Conservation (phyloP, 345 rosid genomes). For the Hevea brasiliensis region DNA sequence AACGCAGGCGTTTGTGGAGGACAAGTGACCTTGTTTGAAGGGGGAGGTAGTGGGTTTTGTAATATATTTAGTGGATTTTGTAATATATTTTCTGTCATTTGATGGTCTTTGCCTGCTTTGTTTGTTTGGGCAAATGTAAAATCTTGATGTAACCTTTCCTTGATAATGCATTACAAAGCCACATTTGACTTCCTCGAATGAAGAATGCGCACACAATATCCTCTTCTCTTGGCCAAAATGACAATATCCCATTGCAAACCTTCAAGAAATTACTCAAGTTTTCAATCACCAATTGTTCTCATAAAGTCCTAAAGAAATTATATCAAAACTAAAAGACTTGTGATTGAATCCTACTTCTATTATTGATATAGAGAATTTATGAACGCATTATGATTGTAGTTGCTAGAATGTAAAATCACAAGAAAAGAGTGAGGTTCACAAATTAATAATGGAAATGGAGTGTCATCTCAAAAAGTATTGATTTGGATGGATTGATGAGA, state of each 20-base stretch:
- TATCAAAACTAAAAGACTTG: not conserved
- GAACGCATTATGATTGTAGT: no score
- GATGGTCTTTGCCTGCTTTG: constrained; percentile 20
- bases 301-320: not conserved
- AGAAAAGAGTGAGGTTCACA: no score
- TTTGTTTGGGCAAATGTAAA: constrained; percentile 6
- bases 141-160: constrained; percentile 11
- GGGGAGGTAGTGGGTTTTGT: constrained; percentile 3
- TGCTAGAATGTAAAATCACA: no score
- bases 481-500: no score
- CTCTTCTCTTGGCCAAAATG: not conserved
- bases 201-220: not conserved
- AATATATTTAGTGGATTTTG: no score
- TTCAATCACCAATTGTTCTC: not conserved
- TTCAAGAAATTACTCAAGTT: not conserved
- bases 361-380: no score
- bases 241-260: no score
- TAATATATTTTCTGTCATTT: constrained; percentile 9
- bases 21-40: not conserved
- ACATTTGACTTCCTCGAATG: not conserved
- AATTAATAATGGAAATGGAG: no score
- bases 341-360: not conserved
- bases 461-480: no score
- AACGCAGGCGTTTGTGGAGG: not conserved
- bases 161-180: not conserved